Conservation (phyloP, 75 land plant species). For the Gnetum montanum region DNA sequence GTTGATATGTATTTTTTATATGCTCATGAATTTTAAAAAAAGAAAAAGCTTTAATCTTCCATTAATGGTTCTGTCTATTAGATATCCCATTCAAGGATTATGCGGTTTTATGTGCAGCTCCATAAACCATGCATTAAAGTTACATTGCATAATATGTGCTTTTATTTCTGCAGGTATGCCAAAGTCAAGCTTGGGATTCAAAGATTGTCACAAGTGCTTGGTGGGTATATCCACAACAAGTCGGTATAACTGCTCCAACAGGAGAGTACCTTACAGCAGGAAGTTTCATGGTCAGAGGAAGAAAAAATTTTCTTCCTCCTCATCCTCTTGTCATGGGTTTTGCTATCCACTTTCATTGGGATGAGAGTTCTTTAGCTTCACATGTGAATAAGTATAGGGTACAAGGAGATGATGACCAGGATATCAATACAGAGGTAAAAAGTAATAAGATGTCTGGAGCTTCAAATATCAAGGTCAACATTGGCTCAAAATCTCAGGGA, state of each 20-base stretch:
- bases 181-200: constrained; percentile 98
- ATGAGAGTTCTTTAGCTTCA: constrained; percentile 84
- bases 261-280: constrained; percentile 99
- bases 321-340: constrained; percentile 98
- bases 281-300: constrained; percentile 97
- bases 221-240: constrained; percentile 99
- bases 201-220: constrained; percentile 99
- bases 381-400: constrained; percentile 90
- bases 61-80: too few relatives aligned
- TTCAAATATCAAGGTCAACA: too few relatives aligned
- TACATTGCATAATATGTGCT: too few relatives aligned
- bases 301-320: constrained; percentile 92
- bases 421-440: too few relatives aligned
- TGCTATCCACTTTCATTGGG: constrained; percentile 84
- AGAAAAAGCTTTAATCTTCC: too few relatives aligned
- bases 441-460: too few relatives aligned
- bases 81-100: too few relatives aligned
- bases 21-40: too few relatives aligned
- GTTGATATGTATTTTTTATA: too few relatives aligned
- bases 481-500: constrained; percentile 19
- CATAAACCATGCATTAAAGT: too few relatives aligned
- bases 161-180: constrained; percentile 64
- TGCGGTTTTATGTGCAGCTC: too few relatives aligned
- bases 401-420: constrained; percentile 77
- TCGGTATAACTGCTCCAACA: constrained; percentile 97